Evolutionary conservation across 1,284 basidiomycete genomes (phyloP).

Genomic region (Sutorius eximius): DNA sequence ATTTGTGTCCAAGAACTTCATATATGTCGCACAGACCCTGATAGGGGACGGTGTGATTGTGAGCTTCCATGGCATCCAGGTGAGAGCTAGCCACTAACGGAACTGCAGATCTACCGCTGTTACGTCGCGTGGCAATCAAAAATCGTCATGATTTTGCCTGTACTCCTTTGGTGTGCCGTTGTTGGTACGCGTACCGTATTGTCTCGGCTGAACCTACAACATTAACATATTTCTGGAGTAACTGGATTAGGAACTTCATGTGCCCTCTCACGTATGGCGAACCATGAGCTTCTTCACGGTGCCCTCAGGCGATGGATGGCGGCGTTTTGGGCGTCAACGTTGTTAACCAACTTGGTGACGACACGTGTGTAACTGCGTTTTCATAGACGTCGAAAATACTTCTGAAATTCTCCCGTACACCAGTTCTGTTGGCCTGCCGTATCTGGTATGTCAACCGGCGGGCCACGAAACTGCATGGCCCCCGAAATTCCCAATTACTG

Average conservation of each 20-base stretch:
- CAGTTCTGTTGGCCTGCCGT: constrained; percentile 8
- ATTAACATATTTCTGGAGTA: constrained; percentile 1
- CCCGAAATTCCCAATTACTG: background rate
- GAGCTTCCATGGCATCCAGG: background rate
- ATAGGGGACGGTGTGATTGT: constrained; percentile 30
- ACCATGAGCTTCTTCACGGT: background rate
- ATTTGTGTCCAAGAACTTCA: constrained; percentile 23
- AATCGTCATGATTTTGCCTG: constrained; percentile 7
- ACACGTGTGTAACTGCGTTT: constrained; percentile 6
- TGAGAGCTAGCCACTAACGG: background rate
- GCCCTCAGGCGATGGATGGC: constrained; percentile 6
- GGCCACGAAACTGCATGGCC: background rate
- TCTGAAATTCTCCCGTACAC: background rate
- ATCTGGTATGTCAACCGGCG: background rate
- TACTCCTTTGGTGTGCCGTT: constrained; percentile 13
- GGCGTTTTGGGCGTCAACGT: constrained; percentile 7
- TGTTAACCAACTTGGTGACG: constrained; percentile 10
- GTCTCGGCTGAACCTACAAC: background rate
- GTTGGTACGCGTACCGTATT: background rate
- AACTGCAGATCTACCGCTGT: constrained; percentile 11
- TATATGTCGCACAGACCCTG: constrained; percentile 31
- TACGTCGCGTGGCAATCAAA: constrained; percentile 12
- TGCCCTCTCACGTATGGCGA: background rate
- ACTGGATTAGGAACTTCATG: constrained; percentile 6
- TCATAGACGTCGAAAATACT: background rate